A percentile compares a stretch with the other conserved stretches of the same genome.
Conservation (phyloP, 768 basidiomycete species). For the Podaxis carcinomalis region DNA sequence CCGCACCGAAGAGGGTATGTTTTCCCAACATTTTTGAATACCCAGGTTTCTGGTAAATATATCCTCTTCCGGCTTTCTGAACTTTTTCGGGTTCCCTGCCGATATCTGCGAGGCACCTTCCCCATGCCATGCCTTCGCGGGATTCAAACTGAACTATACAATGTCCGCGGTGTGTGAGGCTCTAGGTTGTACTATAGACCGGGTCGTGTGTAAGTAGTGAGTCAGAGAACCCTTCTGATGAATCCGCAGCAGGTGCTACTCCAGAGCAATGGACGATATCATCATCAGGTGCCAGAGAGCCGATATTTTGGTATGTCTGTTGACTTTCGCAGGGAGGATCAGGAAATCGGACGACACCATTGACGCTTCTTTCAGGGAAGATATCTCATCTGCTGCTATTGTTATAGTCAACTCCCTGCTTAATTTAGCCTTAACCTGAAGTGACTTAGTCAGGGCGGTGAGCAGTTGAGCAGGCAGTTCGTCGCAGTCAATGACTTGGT, state of each 20-base stretch:
- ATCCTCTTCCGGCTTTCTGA: not conserved
- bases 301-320: not conserved
- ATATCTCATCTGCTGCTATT: not conserved
- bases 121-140: not conserved
- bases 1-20: not conserved
- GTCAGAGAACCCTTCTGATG: not conserved
- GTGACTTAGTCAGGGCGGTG: not conserved
- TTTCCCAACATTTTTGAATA: not conserved
- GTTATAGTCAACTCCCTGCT: not conserved
- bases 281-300: slow-evolving; percentile 1
- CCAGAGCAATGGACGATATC: not conserved
- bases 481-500: not conserved
- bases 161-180: not conserved
- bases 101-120: not conserved
- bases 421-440: not conserved
- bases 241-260: not conserved
- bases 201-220: not conserved
- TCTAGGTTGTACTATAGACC: not conserved
- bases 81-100: not conserved
- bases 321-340: not conserved
- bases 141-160: not conserved
- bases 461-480: not conserved
- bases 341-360: not conserved
- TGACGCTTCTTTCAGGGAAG: not conserved
- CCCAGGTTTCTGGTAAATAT: not conserved